These are phyloP conservation scores for Raffaelea albimanens DNA, from an alignment of 2,329 filamentous ascomycete genomes.

Conservation along the genomic window DNA sequence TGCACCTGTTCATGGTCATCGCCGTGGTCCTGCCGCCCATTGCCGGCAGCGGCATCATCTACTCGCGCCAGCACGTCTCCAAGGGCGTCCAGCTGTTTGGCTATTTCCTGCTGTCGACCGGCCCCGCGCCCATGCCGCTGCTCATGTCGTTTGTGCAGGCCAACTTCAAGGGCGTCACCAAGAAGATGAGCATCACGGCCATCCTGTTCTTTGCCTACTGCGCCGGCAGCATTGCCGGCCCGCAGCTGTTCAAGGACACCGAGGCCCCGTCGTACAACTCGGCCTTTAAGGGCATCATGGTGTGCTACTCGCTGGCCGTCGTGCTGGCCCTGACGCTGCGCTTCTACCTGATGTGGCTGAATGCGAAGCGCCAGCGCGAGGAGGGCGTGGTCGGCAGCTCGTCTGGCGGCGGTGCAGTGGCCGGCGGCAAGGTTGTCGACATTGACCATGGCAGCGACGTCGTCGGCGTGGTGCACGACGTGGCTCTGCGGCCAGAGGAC, in stretches of 20 bases:
- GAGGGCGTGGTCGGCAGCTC: constrained; percentile 37
- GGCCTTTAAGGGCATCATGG: constrained; percentile 44
- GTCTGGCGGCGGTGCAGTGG: constrained; percentile 29
- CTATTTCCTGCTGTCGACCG: constrained; percentile 47
- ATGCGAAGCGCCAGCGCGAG: constrained; percentile 27
- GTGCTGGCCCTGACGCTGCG: constrained; percentile 32
- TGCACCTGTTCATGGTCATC: constrained; percentile 42
- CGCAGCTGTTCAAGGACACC: constrained; percentile 40
- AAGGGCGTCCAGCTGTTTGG: constrained; percentile 41
- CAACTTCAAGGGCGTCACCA: constrained; percentile 47
- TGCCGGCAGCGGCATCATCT: constrained; percentile 43
- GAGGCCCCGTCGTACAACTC: constrained; percentile 44
- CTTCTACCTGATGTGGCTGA: constrained; percentile 36
- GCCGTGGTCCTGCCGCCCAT: constrained; percentile 41
- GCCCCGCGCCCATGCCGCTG: constrained; percentile 44
- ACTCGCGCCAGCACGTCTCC: constrained; percentile 29
- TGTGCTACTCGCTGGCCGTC: constrained; percentile 44
- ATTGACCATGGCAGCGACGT: constrained; percentile 15
- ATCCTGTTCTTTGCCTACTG: constrained; percentile 47
- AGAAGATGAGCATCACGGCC: constrained; percentile 51
- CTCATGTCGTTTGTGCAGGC: constrained; percentile 39
- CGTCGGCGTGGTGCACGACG: constrained; percentile 22
- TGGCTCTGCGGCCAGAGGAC: constrained; percentile 32
- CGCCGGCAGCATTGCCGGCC: constrained; percentile 44
- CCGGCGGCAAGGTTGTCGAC: constrained; percentile 24